These are phyloP conservation scores for Telopea speciosissima DNA, from an alignment of 177 flowering plant genomes.

Conservation along the genomic window DNA sequence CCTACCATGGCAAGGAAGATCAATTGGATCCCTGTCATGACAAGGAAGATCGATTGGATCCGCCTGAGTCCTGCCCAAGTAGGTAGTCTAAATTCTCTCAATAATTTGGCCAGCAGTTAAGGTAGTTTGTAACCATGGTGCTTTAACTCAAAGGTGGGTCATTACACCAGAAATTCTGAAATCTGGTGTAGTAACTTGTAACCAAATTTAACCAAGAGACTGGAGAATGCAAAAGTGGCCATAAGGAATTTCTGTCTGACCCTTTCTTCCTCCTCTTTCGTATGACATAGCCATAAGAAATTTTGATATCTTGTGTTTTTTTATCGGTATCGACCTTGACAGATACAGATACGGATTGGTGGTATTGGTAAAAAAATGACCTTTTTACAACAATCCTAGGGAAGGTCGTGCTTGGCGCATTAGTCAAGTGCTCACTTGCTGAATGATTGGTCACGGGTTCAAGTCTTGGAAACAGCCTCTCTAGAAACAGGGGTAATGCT, in stretches of 20 bases:
- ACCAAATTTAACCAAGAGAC: neutral
- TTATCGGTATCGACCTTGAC: too few species aligned
- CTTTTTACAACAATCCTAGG: too few species aligned
- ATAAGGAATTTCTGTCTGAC: neutral
- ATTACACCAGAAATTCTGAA: neutral
- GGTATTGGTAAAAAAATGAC: too few species aligned
- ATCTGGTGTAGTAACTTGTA: neutral
- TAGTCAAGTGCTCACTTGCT: too few species aligned
- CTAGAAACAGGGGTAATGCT: too few species aligned
- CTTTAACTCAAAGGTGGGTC: neutral
- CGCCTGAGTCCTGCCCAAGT: conserved; percentile 16
- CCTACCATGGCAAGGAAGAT: conserved; percentile 18
- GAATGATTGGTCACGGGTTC: too few species aligned
- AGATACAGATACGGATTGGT: too few species aligned
- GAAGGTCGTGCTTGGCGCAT: too few species aligned
- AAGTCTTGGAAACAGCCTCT: too few species aligned
- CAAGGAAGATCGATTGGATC: conserved; percentile 23
- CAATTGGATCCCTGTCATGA: conserved; percentile 12
- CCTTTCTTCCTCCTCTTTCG: too few species aligned
- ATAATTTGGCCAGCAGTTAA: neutral
- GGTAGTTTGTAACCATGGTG: neutral
- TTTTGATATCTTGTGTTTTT: too few species aligned
- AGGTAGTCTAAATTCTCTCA: conserved; percentile 20
- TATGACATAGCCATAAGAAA: too few species aligned
- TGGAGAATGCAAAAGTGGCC: neutral